A percentile compares a stretch with the other conserved stretches of the same genome.
phyloP scores from a whole-genome alignment of 78 protist species.

The Dictyostelium citrinum region DNA sequence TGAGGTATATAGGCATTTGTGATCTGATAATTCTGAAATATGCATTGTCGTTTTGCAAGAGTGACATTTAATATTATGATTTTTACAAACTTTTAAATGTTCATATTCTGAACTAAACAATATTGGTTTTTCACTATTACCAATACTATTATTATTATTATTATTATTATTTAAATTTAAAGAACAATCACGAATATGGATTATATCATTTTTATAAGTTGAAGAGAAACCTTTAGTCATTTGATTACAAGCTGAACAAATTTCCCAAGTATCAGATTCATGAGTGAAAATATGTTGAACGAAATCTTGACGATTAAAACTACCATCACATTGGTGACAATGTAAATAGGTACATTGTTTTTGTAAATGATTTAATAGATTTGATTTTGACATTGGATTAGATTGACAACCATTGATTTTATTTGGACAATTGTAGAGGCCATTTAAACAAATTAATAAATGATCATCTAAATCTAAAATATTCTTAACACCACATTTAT shows the following conservation, averaged over 20 bases:
- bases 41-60: not conserved
- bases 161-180: not conserved
- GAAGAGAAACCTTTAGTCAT: not conserved
- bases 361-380: constrained; percentile 5
- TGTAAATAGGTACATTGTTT: constrained; percentile 2
- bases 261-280: constrained; percentile 20
- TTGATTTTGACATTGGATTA: not conserved
- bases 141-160: not conserved
- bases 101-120: not conserved
- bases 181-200: not conserved
- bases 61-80: constrained; percentile 15
- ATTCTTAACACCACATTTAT: not conserved
- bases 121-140: not conserved
- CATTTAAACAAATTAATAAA: not conserved
- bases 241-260: constrained; percentile 14
- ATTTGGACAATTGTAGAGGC: not conserved
- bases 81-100: constrained; percentile 13
- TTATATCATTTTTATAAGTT: constrained; percentile 15
- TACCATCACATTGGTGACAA: constrained; percentile 9
- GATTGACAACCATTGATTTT: not conserved
- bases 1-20: not conserved
- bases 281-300: constrained; percentile 9
- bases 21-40: not conserved
- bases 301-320: not conserved
- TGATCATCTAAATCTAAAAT: constrained; percentile 15